Conservation (phyloP, 352 stramenopile genomes). For the Globisporangium cederbergense region DNA sequence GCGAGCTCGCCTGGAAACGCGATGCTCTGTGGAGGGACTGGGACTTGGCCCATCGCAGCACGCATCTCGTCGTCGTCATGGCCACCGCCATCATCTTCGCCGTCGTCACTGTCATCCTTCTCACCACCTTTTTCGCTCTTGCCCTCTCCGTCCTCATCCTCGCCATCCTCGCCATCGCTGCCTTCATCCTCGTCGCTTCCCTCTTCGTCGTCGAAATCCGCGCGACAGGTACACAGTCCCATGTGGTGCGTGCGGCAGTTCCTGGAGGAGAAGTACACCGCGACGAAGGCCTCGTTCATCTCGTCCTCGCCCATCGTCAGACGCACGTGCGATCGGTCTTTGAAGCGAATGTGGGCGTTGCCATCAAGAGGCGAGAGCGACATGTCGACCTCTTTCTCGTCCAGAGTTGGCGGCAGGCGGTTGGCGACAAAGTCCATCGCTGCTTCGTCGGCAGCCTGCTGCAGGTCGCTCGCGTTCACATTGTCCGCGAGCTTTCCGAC, state of each 20-base stretch:
- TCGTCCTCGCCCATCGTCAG: conserved; percentile 65
- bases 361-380: conserved; percentile 32
- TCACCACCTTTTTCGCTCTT: conserved; percentile 24
- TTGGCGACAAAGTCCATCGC: conserved; percentile 76
- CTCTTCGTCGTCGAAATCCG: conserved; percentile 23
- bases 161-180: conserved; percentile 16
- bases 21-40: conserved; percentile 47
- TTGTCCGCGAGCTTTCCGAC: conserved; percentile 48
- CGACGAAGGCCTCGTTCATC: conserved; percentile 52
- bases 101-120: conserved; percentile 26
- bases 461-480: conserved; percentile 50
- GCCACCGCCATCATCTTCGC: conserved; percentile 29
- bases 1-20: conserved; percentile 62
- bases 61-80: conserved; percentile 30
- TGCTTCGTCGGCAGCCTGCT: conserved; percentile 70
- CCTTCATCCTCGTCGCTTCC: conserved; percentile 25
- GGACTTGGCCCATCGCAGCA: conserved; percentile 31
- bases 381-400: conserved; percentile 15
- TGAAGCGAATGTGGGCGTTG: conserved; percentile 51
- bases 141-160: conserved; percentile 22
- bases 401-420: conserved; percentile 45
- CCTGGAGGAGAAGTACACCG: conserved; percentile 64
- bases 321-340: conserved; percentile 64
- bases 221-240: conserved; percentile 64
- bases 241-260: conserved; percentile 86